phyloP scores from a whole-genome alignment of 306 rosid genomes.

The Parietaria judaica region DNA sequence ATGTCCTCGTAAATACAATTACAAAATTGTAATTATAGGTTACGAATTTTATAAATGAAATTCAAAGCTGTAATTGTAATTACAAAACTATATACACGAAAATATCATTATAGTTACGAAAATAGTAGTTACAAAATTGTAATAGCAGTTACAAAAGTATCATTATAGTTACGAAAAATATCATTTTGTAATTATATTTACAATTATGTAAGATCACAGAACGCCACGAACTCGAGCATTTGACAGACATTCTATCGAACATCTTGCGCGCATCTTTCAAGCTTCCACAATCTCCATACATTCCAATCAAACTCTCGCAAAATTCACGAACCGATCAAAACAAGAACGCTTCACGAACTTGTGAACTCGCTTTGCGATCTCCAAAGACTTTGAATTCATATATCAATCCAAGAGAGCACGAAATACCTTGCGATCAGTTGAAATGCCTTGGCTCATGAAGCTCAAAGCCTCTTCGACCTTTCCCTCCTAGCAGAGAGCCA shows the following conservation, averaged over 20 bases:
- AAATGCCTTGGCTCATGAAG: slow-evolving; percentile 47
- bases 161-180: too few species aligned
- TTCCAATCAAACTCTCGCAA: slow-evolving; percentile 36
- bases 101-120: too few species aligned
- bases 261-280: slow-evolving; percentile 55
- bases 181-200: too few species aligned
- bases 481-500: slow-evolving; percentile 50
- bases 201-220: too few species aligned
- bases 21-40: too few species aligned
- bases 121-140: too few species aligned
- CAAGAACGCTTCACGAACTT: slow-evolving; percentile 36
- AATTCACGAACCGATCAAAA: slow-evolving; percentile 41
- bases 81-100: too few species aligned
- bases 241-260: slow-evolving; percentile 66
- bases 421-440: slow-evolving; percentile 50
- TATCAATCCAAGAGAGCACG: slow-evolving; percentile 45
- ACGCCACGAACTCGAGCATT: slow-evolving; percentile 46
- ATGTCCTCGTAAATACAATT: too few species aligned
- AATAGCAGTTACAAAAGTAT: too few species aligned
- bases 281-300: slow-evolving; percentile 49
- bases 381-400: slow-evolving; percentile 32
- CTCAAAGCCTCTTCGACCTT: slow-evolving; percentile 50
- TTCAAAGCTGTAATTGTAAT: too few species aligned
- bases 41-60: too few species aligned
- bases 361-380: slow-evolving; percentile 45